Percentiles rank a stretch among this genome's conserved stretches.
Evolutionary conservation across 108 stramenopile species (phyloP).

Genomic region (Cyclotella distinguenda): DNA sequence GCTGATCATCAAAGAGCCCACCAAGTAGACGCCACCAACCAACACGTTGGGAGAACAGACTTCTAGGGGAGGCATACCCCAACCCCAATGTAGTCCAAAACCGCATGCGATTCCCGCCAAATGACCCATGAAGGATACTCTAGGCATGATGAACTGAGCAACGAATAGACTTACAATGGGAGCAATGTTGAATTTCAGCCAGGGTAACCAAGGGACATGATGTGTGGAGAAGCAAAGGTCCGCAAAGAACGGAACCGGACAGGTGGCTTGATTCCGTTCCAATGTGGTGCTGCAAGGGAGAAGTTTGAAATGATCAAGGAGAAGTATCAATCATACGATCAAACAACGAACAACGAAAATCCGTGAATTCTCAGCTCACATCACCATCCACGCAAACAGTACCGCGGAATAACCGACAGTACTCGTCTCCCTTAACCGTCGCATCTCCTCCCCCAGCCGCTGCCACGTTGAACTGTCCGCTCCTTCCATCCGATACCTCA

Average conservation of each 20-base stretch:
- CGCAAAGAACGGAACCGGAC: constrained; percentile 74
- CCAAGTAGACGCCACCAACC: constrained; percentile 54
- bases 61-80: constrained; percentile 56
- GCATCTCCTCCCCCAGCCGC: not conserved
- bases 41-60: constrained; percentile 58
- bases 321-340: no score
- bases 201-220: constrained; percentile 24
- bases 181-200: constrained; percentile 56
- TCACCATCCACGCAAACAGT: constrained; percentile 82
- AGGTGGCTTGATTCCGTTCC: constrained; percentile 47
- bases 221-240: constrained; percentile 69
- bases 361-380: constrained; percentile 12
- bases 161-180: constrained; percentile 67
- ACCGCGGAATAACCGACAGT: constrained; percentile 83
- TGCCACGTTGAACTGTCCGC: not conserved
- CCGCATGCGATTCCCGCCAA: constrained; percentile 77
- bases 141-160: constrained; percentile 73
- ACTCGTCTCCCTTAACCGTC: constrained; percentile 38
- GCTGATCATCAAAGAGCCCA: constrained; percentile 30
- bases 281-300: constrained; percentile 36
- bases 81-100: constrained; percentile 70
- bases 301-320: no score
- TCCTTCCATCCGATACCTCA: not conserved
- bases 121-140: constrained; percentile 76
- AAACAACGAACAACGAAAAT: no score